Conservation (phyloP, 345 rosid genomes). For the Salix viminalis region DNA sequence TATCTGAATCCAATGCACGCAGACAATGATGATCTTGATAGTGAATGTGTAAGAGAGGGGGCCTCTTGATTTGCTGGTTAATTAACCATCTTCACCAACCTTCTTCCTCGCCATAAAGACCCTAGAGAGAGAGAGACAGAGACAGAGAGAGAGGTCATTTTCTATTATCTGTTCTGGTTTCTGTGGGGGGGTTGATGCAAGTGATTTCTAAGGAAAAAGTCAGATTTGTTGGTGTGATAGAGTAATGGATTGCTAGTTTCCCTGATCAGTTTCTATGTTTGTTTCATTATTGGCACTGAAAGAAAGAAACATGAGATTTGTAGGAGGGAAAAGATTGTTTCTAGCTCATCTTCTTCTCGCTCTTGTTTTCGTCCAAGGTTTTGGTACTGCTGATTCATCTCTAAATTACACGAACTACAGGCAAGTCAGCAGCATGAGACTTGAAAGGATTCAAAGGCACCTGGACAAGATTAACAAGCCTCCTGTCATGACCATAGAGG, state of each 20-base stretch:
- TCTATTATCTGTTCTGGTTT: slow-evolving; percentile 16
- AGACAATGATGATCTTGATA: slow-evolving; percentile 48
- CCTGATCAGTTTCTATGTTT: background rate
- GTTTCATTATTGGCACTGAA: slow-evolving; percentile 34
- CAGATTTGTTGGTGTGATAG: slow-evolving; percentile 9
- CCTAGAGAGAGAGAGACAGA: slow-evolving; percentile 12
- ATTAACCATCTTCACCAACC: slow-evolving; percentile 54
- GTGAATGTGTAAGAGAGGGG: slow-evolving; percentile 34
- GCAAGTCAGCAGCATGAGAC: slow-evolving; percentile 70
- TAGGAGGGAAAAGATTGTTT: slow-evolving; percentile 18
- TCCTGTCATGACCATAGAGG: slow-evolving; percentile 26
- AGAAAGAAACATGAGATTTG: slow-evolving; percentile 40
- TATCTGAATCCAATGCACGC: slow-evolving; percentile 37
- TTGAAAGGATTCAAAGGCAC: slow-evolving; percentile 43
- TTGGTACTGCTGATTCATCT: slow-evolving; percentile 30
- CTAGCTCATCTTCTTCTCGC: slow-evolving; percentile 7
- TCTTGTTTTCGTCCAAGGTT: background rate
- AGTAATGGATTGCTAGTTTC: slow-evolving; percentile 29
- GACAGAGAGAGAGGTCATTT: slow-evolving; percentile 9
- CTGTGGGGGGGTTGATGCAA: slow-evolving; percentile 25
- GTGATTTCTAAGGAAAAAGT: slow-evolving; percentile 11
- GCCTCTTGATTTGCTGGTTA: slow-evolving; percentile 20
- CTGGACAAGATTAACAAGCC: slow-evolving; percentile 30
- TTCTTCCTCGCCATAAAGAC: slow-evolving; percentile 43
- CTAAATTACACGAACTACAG: slow-evolving; percentile 48